phyloP scores from a whole-genome alignment of 2,329 filamentous ascomycete genomes.

The Aspergillus sp. region DNA sequence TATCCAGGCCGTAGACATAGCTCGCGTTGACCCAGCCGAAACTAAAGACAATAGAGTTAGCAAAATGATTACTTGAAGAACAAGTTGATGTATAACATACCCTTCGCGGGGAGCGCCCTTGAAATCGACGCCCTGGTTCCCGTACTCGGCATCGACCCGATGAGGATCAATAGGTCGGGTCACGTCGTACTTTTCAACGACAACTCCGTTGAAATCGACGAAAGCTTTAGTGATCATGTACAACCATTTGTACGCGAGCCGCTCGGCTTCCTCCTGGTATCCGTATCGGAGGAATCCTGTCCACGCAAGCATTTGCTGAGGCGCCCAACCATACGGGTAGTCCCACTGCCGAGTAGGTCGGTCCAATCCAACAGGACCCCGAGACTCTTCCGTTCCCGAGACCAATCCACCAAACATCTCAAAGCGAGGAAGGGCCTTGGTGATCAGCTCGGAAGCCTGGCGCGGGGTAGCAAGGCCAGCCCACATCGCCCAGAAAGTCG shows the following conservation, averaged over 20 bases:
- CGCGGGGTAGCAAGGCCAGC: slow-evolving; percentile 82
- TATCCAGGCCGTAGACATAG: slow-evolving; percentile 89
- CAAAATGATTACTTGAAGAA: slow-evolving; percentile 14
- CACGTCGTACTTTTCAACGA: slow-evolving; percentile 99
- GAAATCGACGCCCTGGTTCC: slow-evolving; percentile 94
- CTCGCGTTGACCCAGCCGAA: slow-evolving; percentile 99
- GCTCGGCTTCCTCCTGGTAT: slow-evolving; percentile 85
- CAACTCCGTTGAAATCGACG: slow-evolving; percentile 96
- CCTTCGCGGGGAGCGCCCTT: slow-evolving; percentile 95
- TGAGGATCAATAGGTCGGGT: slow-evolving; percentile 88
- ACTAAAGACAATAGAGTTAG: slow-evolving; percentile 51
- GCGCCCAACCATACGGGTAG: slow-evolving; percentile 97
- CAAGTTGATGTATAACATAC: slow-evolving; percentile 59
- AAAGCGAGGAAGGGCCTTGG: slow-evolving; percentile 80
- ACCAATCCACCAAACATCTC: slow-evolving; percentile 86
- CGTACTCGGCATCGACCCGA: slow-evolving; percentile 94
- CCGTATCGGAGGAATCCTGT: slow-evolving; percentile 89
- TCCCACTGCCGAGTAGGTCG: slow-evolving; percentile 98
- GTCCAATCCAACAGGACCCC: slow-evolving; percentile 76
- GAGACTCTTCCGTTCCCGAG: slow-evolving; percentile 86
- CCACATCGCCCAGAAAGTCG: slow-evolving; percentile 98
- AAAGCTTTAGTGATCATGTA: slow-evolving; percentile 99
- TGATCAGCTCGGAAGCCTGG: slow-evolving; percentile 83
- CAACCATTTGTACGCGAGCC: slow-evolving; percentile 92
- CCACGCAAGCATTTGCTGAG: slow-evolving; percentile 98